Conservation (phyloP, 208 protist genomes). For the Angomonas ambiguus region DNA sequence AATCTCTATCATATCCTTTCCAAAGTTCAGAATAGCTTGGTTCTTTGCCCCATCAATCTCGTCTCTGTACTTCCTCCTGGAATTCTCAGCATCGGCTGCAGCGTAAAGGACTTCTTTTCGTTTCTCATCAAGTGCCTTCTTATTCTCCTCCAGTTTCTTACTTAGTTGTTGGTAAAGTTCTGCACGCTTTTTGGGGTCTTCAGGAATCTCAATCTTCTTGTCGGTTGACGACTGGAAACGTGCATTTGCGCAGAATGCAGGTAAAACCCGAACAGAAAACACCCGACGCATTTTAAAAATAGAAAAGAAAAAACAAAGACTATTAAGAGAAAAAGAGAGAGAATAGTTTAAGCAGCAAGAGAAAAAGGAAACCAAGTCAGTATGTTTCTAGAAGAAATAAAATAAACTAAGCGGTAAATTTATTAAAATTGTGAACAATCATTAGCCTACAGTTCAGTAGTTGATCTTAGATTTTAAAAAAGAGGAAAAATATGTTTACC, state of each 20-base stretch:
- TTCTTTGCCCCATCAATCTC: constrained; percentile 27
- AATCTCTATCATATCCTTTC: constrained; percentile 52
- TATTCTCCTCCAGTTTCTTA: constrained; percentile 9
- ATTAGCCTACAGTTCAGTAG: no score
- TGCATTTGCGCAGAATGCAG: not conserved
- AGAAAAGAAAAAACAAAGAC: not conserved
- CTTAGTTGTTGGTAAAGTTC: not conserved
- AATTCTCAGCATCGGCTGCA: constrained; percentile 54
- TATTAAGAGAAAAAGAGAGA: not conserved
- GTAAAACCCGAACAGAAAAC: not conserved
- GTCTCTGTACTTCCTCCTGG: constrained; percentile 28
- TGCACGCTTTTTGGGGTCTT: not conserved
- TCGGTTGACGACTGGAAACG: not conserved
- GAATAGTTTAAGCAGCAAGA: constrained; percentile 23
- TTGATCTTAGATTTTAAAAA: no score
- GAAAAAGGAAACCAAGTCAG: constrained; percentile 10
- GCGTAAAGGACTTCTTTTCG: constrained; percentile 45
- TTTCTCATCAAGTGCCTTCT: constrained; percentile 25
- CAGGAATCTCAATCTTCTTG: not conserved
- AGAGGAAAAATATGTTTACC: not conserved
- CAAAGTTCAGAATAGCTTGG: constrained; percentile 35
- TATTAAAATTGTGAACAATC: no score
- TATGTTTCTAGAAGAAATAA: not conserved
- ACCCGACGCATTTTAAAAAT: constrained; percentile 3
- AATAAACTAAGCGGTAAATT: constrained; percentile 5